phyloP scores from a whole-genome alignment of 345 rosid genomes.

The Sapria himalayana region DNA sequence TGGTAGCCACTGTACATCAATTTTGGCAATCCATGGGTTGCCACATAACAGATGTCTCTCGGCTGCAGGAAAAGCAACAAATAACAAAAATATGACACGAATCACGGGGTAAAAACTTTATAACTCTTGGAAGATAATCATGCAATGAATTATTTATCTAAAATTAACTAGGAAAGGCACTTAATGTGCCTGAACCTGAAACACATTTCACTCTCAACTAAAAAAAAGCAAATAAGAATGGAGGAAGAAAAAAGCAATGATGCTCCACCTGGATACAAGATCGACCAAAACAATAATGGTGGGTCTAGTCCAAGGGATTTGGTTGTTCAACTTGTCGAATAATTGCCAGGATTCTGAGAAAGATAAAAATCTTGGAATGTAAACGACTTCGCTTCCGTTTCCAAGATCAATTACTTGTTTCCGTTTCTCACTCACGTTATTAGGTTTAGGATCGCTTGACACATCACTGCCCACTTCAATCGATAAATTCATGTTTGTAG shows the following conservation, averaged over 20 bases:
- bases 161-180: too few species aligned
- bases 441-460: too few species aligned
- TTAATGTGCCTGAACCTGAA: too few species aligned
- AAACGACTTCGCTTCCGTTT: slow-evolving; percentile 40
- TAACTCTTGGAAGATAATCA: too few species aligned
- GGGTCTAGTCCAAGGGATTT: slow-evolving; percentile 77
- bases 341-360: slow-evolving; percentile 37
- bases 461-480: too few species aligned
- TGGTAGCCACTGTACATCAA: slow-evolving; percentile 47
- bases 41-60: slow-evolving; percentile 64
- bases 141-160: too few species aligned
- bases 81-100: neutral
- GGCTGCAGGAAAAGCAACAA: slow-evolving; percentile 22
- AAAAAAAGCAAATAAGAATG: neutral
- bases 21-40: slow-evolving; percentile 39
- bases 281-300: slow-evolving; percentile 47
- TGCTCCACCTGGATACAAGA: slow-evolving; percentile 41
- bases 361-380: slow-evolving; percentile 32
- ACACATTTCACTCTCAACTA: too few species aligned
- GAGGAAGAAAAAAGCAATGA: neutral
- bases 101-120: neutral
- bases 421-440: too few species aligned
- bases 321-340: slow-evolving; percentile 47
- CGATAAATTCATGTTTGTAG: too few species aligned
- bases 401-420: slow-evolving; percentile 34